Evolutionary conservation across 805 yeast genomes (phyloP).

Genomic region (Huiozyma sinensis): DNA sequence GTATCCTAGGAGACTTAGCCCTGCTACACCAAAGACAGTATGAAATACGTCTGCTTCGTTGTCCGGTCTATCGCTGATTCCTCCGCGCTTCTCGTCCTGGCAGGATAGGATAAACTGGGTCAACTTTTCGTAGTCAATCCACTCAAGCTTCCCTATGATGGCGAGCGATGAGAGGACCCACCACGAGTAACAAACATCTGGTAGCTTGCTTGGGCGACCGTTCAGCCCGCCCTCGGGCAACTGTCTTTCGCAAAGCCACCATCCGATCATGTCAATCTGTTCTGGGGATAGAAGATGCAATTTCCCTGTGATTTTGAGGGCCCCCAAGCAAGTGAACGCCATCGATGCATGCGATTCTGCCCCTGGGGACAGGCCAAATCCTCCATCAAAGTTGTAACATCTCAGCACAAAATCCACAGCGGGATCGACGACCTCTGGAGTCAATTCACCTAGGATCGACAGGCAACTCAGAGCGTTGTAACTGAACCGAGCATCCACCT

Average conservation of each 20-base stretch:
- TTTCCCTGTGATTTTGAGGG: conserved; percentile 56
- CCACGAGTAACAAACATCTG: conserved; percentile 98
- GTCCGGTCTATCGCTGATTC: conserved; percentile 84
- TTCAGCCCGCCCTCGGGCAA: conserved; percentile 79
- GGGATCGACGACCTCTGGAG: conserved; percentile 42
- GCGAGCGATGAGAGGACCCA: conserved; percentile 82
- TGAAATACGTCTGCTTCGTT: conserved; percentile 91
- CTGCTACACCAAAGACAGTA: conserved; percentile 84
- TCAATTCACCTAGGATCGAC: conserved; percentile 55
- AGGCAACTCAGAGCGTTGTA: conserved; percentile 72
- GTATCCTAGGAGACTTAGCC: conserved; percentile 63
- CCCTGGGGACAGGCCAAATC: conserved; percentile 87
- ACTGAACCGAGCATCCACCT: conserved; percentile 83
- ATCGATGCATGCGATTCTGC: conserved; percentile 95
- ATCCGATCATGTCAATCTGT: conserved; percentile 40
- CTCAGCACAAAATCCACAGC: conserved; percentile 54
- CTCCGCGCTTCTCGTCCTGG: conserved; percentile 75
- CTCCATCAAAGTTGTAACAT: conserved; percentile 92
- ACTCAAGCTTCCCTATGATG: conserved; percentile 53
- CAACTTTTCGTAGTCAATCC: conserved; percentile 64
- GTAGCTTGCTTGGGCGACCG: conserved; percentile 91
- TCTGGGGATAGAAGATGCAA: conserved; percentile 37
- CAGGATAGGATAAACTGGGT: conserved; percentile 58
- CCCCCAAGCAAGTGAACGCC: conserved; percentile 74
- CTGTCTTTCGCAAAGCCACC: conserved; percentile 93